Evolutionary conservation across 768 basidiomycete species (phyloP), one percentile per base, ranked within the genome.

Genomic region (Pholiota conissans): DNA sequence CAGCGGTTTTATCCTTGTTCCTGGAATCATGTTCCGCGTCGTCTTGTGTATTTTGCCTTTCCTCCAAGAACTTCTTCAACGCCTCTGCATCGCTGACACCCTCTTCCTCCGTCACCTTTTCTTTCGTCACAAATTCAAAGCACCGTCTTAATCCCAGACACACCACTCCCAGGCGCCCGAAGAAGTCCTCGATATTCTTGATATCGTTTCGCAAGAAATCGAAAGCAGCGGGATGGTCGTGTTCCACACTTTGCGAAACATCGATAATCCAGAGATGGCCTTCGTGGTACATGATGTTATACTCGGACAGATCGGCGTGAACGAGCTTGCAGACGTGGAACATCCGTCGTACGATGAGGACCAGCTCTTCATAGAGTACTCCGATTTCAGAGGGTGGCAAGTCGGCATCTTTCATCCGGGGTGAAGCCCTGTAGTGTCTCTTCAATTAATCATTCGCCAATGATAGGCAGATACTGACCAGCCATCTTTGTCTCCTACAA

Each of bases 161-260:
- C 52, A 67, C 74, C 49, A 92, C 89, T 0, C 90, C 92, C 18
- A 85, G 80, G 61, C 86, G 79, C 5, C 82, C 80, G 70, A 98
- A 99, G 72, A 91, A 99, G 32, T 95, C 95, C 58, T 97, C 94
- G 40, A 95, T 79, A 69, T 99, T 98, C 64, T 86, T 87, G 49
- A 99, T 83, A 71, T 99, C 97, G 45, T 81, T 86, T 26, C 95
- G 87, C 34, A 99, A 80, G 74, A 99, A 99, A 72, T 99, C 96
- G 69, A 95, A 98, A 0, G 97, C 93, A 27, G 89, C 80, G 0
- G 96, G 97, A 65, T 99, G 97, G 71, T 98, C 96, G 68, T 98
- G 95, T 66, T 99, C 97, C 32, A 99, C 95, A 61, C 93, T 95
- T 70, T 99, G 97, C 1, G 95, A 97, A 57, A 99, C 97, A 71